These are phyloP conservation scores for Volvox reticuliferus DNA, from an alignment of 139 green algal genomes.

Conservation along the genomic window DNA sequence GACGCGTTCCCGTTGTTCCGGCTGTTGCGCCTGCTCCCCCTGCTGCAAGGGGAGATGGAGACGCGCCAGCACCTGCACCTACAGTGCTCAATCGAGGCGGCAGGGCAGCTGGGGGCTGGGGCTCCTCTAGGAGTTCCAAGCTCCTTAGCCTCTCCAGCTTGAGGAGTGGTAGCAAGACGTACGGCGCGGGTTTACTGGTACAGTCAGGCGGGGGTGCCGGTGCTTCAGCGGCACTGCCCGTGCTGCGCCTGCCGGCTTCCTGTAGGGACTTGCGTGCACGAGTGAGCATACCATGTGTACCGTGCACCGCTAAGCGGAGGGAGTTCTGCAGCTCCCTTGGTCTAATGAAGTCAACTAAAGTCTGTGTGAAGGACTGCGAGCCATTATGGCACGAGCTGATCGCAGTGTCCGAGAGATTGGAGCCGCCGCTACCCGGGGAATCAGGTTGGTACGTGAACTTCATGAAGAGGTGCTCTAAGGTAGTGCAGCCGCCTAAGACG, in stretches of 20 bases:
- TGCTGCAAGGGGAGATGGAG: neutral
- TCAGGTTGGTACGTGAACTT: constrained; percentile 7
- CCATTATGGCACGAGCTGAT: neutral
- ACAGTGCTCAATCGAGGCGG: neutral
- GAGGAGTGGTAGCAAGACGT: neutral
- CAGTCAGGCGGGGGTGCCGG: neutral
- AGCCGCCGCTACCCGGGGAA: neutral
- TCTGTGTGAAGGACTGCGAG: neutral
- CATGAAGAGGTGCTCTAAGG: constrained; percentile 36
- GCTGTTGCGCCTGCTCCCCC: neutral
- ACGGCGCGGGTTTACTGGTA: neutral
- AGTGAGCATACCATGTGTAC: constrained; percentile 6
- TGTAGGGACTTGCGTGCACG: constrained; percentile 10
- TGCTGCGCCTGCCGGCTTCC: neutral
- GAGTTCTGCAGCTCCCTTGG: constrained; percentile 3
- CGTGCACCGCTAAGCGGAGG: neutral
- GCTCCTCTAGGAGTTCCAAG: constrained; percentile 28
- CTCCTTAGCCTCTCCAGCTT: constrained; percentile 18
- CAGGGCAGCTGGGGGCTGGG: neutral
- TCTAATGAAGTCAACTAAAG: neutral
- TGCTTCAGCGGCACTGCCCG: neutral
- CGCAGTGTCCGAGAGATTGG: neutral
- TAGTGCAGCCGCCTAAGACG: neutral
- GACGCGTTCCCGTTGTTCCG: neutral
- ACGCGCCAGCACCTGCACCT: neutral